phyloP scores from a whole-genome alignment of 2,329 filamentous ascomycete genomes.

The Alternaria metachromatica region DNA sequence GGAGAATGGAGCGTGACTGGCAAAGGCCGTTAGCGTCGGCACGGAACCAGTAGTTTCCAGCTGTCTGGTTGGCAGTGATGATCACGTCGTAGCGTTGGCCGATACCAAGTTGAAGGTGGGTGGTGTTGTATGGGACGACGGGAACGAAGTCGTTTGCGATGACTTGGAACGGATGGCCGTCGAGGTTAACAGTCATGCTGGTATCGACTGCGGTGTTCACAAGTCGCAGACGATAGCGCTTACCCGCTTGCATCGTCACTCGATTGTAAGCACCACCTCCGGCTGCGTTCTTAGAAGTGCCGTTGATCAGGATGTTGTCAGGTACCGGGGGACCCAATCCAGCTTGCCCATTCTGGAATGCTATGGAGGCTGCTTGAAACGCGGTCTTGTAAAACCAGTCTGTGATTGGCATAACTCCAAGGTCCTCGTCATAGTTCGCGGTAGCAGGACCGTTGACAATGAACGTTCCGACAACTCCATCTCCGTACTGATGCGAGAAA shows the following conservation, averaged over 20 bases:
- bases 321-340: constrained; percentile 39
- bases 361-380: constrained; percentile 34
- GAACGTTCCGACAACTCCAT: constrained; percentile 49
- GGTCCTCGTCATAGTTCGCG: constrained; percentile 39
- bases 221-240: constrained; percentile 63
- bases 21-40: constrained; percentile 32
- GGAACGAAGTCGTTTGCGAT: constrained; percentile 45
- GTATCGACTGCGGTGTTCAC: constrained; percentile 57
- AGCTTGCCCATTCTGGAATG: constrained; percentile 24
- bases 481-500: constrained; percentile 52
- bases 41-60: constrained; percentile 46
- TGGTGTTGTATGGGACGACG: constrained; percentile 41
- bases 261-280: constrained; percentile 41
- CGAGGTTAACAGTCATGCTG: constrained; percentile 35
- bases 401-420: constrained; percentile 29
- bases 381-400: constrained; percentile 54
- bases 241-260: constrained; percentile 47
- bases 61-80: constrained; percentile 41
- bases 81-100: constrained; percentile 48
- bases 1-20: constrained; percentile 24
- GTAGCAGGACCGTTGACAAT: constrained; percentile 40
- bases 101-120: constrained; percentile 50
- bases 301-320: constrained; percentile 60
- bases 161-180: constrained; percentile 40
- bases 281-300: constrained; percentile 60